Evolutionary conservation across 1,284 basidiomycete genomes (phyloP).

Genomic region (Ceratobasidium sp.): DNA sequence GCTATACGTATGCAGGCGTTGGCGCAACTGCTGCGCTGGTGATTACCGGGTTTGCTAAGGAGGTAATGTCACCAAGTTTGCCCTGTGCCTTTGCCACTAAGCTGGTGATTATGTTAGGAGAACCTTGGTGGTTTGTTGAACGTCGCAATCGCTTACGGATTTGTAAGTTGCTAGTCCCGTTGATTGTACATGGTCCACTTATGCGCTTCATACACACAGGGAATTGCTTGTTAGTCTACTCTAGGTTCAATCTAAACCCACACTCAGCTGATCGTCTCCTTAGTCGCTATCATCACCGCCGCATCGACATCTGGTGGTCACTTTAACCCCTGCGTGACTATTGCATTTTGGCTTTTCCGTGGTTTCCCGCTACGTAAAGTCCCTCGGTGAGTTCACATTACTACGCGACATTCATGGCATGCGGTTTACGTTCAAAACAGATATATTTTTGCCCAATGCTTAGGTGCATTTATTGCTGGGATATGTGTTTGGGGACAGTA

Average conservation of each 20-base stretch:
- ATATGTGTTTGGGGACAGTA: slow-evolving; percentile 73
- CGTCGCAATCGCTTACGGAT: slow-evolving; percentile 72
- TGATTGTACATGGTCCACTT: neutral
- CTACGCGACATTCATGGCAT: neutral
- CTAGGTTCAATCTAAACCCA: neutral
- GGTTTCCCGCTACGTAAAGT: slow-evolving; percentile 71
- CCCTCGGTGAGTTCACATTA: slow-evolving; percentile 47
- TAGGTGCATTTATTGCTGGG: slow-evolving; percentile 73
- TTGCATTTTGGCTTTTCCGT: slow-evolving; percentile 67
- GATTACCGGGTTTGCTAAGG: slow-evolving; percentile 64
- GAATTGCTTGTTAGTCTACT: slow-evolving; percentile 36
- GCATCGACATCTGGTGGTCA: slow-evolving; percentile 72
- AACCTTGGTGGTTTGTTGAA: slow-evolving; percentile 61
- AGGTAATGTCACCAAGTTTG: slow-evolving; percentile 51
- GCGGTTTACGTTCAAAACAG: slow-evolving; percentile 50
- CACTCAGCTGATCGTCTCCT: neutral
- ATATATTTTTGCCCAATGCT: slow-evolving; percentile 73
- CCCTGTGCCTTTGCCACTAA: slow-evolving; percentile 19
- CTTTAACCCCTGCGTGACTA: slow-evolving; percentile 73
- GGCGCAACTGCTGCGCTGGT: slow-evolving; percentile 71
- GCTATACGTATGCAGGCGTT: slow-evolving; percentile 69
- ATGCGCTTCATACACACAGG: neutral
- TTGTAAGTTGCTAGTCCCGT: slow-evolving; percentile 7
- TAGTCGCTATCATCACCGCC: slow-evolving; percentile 45
- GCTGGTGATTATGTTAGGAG: slow-evolving; percentile 11